Evolutionary conservation across 148 eudicot genomes (phyloP), one percentile per base, ranked within the genome.

Genomic region (Chenopodium formosanum): DNA sequence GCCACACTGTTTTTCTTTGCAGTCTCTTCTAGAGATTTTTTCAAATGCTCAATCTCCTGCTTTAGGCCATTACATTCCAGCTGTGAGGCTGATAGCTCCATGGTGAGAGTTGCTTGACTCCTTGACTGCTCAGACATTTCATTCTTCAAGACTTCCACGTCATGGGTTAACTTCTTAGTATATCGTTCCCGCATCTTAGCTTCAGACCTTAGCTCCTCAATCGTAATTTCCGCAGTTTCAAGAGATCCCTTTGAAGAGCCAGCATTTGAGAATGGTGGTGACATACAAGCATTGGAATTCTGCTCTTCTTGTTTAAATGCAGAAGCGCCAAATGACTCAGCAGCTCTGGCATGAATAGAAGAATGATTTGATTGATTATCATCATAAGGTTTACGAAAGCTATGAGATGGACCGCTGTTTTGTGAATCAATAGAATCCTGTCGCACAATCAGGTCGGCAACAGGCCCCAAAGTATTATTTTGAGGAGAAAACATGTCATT

Each of bases 101-200:
- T 88, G 52, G 76, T 91, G 78, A 83, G 78, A 46, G 88, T 89
- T 31, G 84, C 87, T 32, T 88, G 91, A 27, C 83, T 90, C 82
- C 83, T 88, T n/a, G 92, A 90, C 81, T 91, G 92, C 79, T 84
- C 89, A 29, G 84, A 84, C 68, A 86, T 83, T 83, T 94, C 91
- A 72, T 88, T 87, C 78, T 82, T 89, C 76, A 94, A 81, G 23
- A 82, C 74, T 80, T 95, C 97, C 82, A 90, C 82, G 84, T 95
- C 97, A 56, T 82, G 77, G 84, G 86, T 75, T 74, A 90, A 83
- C 75, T 90, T 94, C 82, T 90, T 89, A 17, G 94, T 90, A 80
- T 92, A 91, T 83, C 91, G 85, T 80, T 93, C 99, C 97, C 98
- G 94, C 90, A 83, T 91, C 60, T 88, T 92, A 63, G 94, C 91